Evolutionary conservation across 345 rosid species (phyloP), one percentile per base, ranked within the genome.

Genomic region (Geranium rotundifolium): DNA sequence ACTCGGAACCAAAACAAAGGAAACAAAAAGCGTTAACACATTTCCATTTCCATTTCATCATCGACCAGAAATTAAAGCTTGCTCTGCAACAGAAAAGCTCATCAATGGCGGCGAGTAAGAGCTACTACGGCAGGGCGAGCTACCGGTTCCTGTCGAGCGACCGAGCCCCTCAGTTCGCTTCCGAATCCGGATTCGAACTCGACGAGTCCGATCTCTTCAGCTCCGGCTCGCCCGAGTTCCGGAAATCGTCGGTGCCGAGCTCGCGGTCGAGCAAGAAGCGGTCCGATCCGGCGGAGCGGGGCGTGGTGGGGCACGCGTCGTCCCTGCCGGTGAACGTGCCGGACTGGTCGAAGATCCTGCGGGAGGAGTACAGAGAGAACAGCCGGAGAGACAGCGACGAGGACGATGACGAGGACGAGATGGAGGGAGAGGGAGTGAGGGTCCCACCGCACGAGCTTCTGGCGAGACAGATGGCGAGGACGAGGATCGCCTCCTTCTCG

Each of bases 271-370:
- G 41, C n/a, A 80, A 77, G 20, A 66, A 63, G 19, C 76, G 82
- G 1, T 29, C 60, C n/a, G 68, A 67, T 18, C 46, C 74, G 3
- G 65, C 20, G 52, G 70, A 31, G 4, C 37, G 37, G 37, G 4
- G 4, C 37, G 46, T 14, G 19, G 70, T 75, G 4, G 84, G 72
- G 2, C 58, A 72, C 9, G 59, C 93, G 58, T 63, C 91, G 19
- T 89, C 99, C 57, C 77, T 92, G n/a, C 98, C 99, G 61, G 85
- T 93, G 14, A 88, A 90, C 82, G 75, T 93, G 5, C 99, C 99
- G 29, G 97, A 93, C 85, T 93, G 99, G 99, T 84, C 99, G 16
- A 93, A 88, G 88, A 93, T 93, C 57, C 75, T 93, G 77, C 75
- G 81, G 57, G 84, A 76, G 5, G 99, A 93, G 69, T 76, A 83